These are phyloP conservation scores for Gamarada debralockiae DNA, from an alignment of 495 filamentous ascomycete species.

Conservation along the genomic window DNA sequence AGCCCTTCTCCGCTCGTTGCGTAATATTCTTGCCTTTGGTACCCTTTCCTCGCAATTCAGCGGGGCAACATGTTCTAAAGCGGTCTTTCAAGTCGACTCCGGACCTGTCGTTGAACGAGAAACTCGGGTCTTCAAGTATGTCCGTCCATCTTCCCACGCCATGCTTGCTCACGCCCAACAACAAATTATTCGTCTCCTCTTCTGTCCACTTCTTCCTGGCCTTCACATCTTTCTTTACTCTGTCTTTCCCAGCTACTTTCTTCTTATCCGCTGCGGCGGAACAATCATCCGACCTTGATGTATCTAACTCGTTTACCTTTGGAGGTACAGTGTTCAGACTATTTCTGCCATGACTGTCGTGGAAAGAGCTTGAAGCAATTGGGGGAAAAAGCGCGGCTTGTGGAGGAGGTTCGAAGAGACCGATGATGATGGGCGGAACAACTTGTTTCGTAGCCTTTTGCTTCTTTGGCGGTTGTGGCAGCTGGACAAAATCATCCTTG, in stretches of 20 bases:
- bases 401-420: conserved; percentile 72
- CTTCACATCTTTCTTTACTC: conserved; percentile 8
- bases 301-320: conserved; percentile 10
- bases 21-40: conserved; percentile 17
- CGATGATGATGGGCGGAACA: conserved; percentile 62
- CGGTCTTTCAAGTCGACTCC: conserved; percentile 84
- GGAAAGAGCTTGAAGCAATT: conserved; percentile 54
- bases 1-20: conserved; percentile 21
- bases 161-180: conserved; percentile 74
- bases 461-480: conserved; percentile 52
- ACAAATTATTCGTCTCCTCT: conserved; percentile 73
- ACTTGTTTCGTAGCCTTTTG: conserved; percentile 47
- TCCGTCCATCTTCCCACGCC: conserved; percentile 87
- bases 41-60: conserved; percentile 38
- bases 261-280: not conserved
- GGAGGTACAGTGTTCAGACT: conserved; percentile 29
- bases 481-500: conserved; percentile 52
- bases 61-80: conserved; percentile 74
- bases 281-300: not conserved
- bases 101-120: conserved; percentile 70
- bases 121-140: conserved; percentile 71
- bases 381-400: conserved; percentile 70
- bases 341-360: conserved; percentile 36
- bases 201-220: conserved; percentile 68
- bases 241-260: not conserved